Conservation (phyloP, 140 eudicot species). For the Oenanthe javanica region DNA sequence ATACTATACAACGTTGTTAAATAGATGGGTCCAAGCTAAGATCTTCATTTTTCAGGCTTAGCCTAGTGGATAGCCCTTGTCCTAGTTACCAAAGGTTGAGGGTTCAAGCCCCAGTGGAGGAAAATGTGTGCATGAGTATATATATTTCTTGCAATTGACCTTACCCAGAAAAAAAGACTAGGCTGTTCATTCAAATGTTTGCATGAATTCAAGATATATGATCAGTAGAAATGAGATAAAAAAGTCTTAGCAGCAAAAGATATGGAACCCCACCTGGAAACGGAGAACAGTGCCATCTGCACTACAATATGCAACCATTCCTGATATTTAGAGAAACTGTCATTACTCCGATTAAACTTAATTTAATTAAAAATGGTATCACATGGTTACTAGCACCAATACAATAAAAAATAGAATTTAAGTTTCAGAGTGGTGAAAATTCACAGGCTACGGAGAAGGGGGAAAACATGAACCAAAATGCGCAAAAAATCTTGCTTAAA, state of each 20-base stretch:
- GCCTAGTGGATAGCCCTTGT: not conserved
- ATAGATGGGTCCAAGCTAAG: not conserved
- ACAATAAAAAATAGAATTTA: not conserved
- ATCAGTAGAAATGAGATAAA: not conserved
- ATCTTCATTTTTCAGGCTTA: not conserved
- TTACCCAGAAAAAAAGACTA: not conserved
- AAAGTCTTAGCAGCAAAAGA: not conserved
- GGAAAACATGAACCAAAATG: not conserved
- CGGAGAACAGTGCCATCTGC: conserved; percentile 72
- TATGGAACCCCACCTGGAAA: conserved; percentile 59
- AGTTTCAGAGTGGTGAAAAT: not conserved
- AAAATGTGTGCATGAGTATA: not conserved
- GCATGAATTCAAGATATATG: not conserved
- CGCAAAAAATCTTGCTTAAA: not conserved
- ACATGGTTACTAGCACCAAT: not conserved
- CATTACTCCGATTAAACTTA: not conserved
- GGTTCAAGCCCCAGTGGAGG: not conserved
- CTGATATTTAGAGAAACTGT: conserved; percentile 26
- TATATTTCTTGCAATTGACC: not conserved
- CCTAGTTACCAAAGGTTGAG: not conserved
- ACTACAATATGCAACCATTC: conserved; percentile 87
- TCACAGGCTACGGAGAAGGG: not conserved
- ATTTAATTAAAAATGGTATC: not conserved
- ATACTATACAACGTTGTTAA: not conserved
- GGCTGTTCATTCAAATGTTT: not conserved